Evolutionary conservation across 192 early-diverging fungal species (phyloP).

Genomic region (Rhizoclosmatium globosum): DNA sequence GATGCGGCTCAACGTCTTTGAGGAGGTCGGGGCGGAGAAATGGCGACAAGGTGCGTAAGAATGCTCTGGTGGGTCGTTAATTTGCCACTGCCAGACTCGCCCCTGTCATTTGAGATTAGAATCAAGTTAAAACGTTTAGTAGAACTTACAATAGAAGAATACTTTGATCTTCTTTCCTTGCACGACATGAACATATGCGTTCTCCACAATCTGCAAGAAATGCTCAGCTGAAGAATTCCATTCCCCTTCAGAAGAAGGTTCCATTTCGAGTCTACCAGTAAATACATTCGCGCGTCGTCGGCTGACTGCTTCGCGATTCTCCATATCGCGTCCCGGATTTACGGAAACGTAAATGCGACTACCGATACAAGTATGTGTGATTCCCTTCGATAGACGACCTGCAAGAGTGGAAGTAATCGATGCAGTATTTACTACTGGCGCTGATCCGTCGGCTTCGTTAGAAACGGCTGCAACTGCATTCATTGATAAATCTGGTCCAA

Average conservation of each 20-base stretch:
- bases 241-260: neutral
- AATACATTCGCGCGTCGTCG: neutral
- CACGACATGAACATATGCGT: neutral
- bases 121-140: neutral
- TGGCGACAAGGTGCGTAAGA: neutral
- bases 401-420: conserved; percentile 3
- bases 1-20: neutral
- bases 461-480: neutral
- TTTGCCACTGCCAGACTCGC: neutral
- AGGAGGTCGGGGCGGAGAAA: neutral
- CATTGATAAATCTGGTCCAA: conserved; percentile 1
- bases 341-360: neutral
- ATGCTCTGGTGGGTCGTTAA: neutral
- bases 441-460: neutral
- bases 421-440: neutral
- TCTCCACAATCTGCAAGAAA: neutral
- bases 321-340: neutral
- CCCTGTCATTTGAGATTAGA: neutral
- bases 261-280: neutral
- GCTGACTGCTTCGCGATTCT: neutral
- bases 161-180: conserved; percentile 2
- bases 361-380: neutral
- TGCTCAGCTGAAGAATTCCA: neutral
- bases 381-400: neutral
- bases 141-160: conserved; percentile 1